A percentile compares a stretch with the other conserved stretches of the same genome.
phyloP scores from a whole-genome alignment of 2,329 filamentous ascomycete genomes.

The Phialophora chinensis region DNA sequence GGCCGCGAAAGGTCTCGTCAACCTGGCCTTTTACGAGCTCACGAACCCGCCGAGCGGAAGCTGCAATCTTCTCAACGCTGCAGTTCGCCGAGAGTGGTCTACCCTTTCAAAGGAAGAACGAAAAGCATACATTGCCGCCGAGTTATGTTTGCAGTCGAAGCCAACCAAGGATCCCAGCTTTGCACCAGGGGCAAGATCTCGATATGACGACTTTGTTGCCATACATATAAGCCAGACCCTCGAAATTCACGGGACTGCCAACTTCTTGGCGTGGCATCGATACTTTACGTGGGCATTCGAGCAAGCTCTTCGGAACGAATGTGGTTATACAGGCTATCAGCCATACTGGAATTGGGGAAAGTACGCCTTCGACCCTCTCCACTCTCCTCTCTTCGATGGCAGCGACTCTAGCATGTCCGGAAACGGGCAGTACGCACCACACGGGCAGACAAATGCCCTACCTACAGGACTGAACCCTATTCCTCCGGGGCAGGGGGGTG shows the following conservation, averaged over 20 bases:
- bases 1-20: constrained; percentile 45
- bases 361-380: constrained; percentile 41
- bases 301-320: constrained; percentile 51
- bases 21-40: constrained; percentile 42
- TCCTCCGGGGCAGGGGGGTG: constrained; percentile 37
- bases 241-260: constrained; percentile 44
- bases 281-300: constrained; percentile 52
- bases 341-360: constrained; percentile 51
- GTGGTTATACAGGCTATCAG: constrained; percentile 52
- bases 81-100: constrained; percentile 54
- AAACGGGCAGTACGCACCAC: constrained; percentile 34
- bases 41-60: constrained; percentile 28
- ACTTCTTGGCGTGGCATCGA: constrained; percentile 53
- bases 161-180: constrained; percentile 38
- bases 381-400: constrained; percentile 47
- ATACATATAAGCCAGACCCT: constrained; percentile 47
- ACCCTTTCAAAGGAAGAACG: constrained; percentile 36
- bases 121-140: constrained; percentile 45
- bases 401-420: constrained; percentile 46
- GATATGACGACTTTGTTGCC: constrained; percentile 55
- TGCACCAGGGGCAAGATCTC: constrained; percentile 53
- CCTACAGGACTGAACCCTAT: constrained; percentile 29
- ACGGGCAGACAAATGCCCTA: constrained; percentile 27
- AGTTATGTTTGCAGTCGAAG: constrained; percentile 46
- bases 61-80: constrained; percentile 49